These are phyloP conservation scores for Alternaria arbusti DNA, from an alignment of 2,329 filamentous ascomycete genomes.

Conservation along the genomic window DNA sequence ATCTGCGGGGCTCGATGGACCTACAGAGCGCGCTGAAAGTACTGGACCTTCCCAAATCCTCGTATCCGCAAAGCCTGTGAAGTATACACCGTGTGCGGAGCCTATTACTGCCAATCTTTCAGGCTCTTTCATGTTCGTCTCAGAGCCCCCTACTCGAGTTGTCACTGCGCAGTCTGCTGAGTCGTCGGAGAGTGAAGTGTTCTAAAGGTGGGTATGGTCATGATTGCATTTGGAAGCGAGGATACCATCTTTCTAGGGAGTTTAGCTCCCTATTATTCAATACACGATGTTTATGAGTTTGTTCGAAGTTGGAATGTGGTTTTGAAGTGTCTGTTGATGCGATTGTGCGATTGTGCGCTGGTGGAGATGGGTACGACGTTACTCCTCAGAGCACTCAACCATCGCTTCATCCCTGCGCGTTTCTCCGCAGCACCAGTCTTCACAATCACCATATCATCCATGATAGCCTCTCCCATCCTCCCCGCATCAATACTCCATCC, in stretches of 20 bases:
- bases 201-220: conserved; percentile 19
- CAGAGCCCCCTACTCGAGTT: background rate
- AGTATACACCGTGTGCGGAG: background rate
- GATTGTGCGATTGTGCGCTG: background rate
- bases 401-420: background rate
- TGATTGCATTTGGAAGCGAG: conserved; percentile 43
- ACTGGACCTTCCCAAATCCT: background rate
- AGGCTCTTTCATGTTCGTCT: background rate
- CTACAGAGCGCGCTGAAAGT: background rate
- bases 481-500: background rate
- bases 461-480: no score
- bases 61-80: background rate
- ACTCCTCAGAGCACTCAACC: background rate
- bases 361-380: background rate
- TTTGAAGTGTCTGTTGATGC: background rate
- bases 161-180: conserved; percentile 57
- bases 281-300: conserved; percentile 20
- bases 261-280: conserved; percentile 9
- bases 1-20: background rate
- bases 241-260: conserved; percentile 39
- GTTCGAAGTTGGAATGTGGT: conserved; percentile 1
- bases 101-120: background rate
- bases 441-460: background rate
- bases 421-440: rapidly evolving
- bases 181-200: conserved; percentile 9